Evolutionary conservation across 2,329 filamentous ascomycete species (phyloP).

Genomic region (Exutisphaerella laricina): DNA sequence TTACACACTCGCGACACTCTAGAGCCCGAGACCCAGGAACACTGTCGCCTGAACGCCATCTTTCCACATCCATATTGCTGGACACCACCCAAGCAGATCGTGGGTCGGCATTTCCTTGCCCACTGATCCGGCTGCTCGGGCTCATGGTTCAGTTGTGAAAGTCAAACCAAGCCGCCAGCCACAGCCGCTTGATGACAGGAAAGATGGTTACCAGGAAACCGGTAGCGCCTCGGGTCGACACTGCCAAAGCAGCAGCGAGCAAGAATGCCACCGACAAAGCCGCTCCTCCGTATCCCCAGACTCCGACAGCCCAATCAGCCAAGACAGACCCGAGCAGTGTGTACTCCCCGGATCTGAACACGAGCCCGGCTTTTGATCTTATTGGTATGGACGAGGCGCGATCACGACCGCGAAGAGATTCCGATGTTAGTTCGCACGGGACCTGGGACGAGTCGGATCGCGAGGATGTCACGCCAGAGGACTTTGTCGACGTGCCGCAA

Average conservation of each 20-base stretch:
- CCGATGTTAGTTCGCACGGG: constrained; percentile 32
- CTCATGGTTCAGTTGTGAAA: constrained; percentile 2
- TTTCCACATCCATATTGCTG: not conserved
- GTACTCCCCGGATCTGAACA: constrained; percentile 33
- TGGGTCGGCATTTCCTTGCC: not conserved
- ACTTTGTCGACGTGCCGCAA: constrained; percentile 25
- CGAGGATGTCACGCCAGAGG: constrained; percentile 15
- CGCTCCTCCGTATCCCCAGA: constrained; percentile 44
- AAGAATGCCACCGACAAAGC: constrained; percentile 28
- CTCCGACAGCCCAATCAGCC: constrained; percentile 32
- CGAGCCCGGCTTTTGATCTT: constrained; percentile 38
- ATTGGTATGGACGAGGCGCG: constrained; percentile 32
- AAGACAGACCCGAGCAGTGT: constrained; percentile 24
- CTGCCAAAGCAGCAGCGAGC: constrained; percentile 35
- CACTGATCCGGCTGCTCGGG: not conserved
- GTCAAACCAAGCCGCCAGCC: constrained; percentile 7
- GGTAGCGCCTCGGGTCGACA: constrained; percentile 35
- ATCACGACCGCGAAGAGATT: constrained; percentile 29
- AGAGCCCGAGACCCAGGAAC: too few species aligned
- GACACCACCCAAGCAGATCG: constrained; percentile 1
- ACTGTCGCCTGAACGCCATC: constrained; percentile 1
- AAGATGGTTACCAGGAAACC: constrained; percentile 44
- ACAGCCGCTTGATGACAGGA: too few species aligned
- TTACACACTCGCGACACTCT: too few species aligned
- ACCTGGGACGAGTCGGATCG: constrained; percentile 30